A percentile compares a stretch with the other conserved stretches of the same genome.
Conservation (phyloP, 2,329 filamentous ascomycete species). For the Calonectria pseudoreteaudii region DNA sequence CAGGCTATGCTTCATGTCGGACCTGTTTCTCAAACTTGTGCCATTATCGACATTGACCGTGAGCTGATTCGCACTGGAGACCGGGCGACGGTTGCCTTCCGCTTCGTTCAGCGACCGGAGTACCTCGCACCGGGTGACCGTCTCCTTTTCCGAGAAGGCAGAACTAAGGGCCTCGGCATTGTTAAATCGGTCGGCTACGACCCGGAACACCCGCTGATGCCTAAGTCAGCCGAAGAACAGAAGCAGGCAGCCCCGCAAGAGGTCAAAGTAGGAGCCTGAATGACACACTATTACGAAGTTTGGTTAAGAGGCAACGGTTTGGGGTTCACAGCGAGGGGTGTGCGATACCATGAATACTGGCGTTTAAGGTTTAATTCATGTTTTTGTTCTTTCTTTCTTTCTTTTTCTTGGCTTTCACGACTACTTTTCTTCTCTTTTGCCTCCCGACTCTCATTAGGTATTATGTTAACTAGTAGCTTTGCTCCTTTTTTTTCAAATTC, state of each 20-base stretch:
- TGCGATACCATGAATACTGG: slow-evolving; percentile 31
- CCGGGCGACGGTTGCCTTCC: slow-evolving; percentile 92
- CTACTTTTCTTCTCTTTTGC: neutral
- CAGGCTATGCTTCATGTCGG: slow-evolving; percentile 99
- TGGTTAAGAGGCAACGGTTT: neutral
- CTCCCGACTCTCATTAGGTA: slow-evolving; percentile 29
- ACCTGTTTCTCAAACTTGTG: slow-evolving; percentile 93
- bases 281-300: neutral
- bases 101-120: slow-evolving; percentile 93
- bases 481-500: neutral
- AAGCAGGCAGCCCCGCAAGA: slow-evolving; percentile 34
- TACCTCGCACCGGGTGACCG: slow-evolving; percentile 90
- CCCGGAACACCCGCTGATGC: slow-evolving; percentile 60
- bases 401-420: neutral
- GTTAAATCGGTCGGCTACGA: slow-evolving; percentile 94
- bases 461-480: neutral
- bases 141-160: slow-evolving; percentile 91
- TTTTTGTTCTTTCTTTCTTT: neutral
- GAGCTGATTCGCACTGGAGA: slow-evolving; percentile 95
- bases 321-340: slow-evolving; percentile 8
- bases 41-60: slow-evolving; percentile 98
- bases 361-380: slow-evolving; percentile 25
- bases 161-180: slow-evolving; percentile 95
- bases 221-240: slow-evolving; percentile 30
- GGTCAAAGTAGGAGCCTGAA: slow-evolving; percentile 41